These are phyloP conservation scores for Pythium sp. DNA, from an alignment of 352 stramenopile species.

Conservation along the genomic window DNA sequence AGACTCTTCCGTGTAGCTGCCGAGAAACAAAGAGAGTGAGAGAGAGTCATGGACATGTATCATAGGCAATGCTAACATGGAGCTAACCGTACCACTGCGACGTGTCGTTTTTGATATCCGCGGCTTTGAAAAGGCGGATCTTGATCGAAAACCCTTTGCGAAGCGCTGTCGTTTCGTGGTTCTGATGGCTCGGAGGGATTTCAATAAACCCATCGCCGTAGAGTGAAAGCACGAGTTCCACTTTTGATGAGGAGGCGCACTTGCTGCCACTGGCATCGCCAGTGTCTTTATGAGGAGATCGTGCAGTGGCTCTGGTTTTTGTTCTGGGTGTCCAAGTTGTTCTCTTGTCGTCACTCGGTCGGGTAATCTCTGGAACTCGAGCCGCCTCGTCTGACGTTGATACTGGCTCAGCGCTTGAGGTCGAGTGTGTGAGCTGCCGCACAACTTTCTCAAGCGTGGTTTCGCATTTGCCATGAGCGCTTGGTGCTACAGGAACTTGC, in stretches of 20 bases:
- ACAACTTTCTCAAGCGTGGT: constrained; percentile 1
- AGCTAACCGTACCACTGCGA: constrained; percentile 23
- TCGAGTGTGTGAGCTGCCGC: neutral
- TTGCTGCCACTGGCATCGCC: neutral
- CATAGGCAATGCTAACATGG: neutral
- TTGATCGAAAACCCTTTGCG: constrained; percentile 29
- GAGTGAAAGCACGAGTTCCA: constrained; percentile 32
- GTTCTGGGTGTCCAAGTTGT: neutral
- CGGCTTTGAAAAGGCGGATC: constrained; percentile 48
- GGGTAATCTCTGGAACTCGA: neutral
- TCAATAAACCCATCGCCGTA: constrained; percentile 58
- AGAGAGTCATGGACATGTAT: neutral
- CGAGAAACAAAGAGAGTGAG: neutral
- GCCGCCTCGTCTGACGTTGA: neutral
- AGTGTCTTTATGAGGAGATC: neutral
- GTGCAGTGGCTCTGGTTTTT: neutral
- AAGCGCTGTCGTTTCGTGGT: constrained; percentile 10
- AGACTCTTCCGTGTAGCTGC: constrained; percentile 32
- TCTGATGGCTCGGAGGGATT: constrained; percentile 17
- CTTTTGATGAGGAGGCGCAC: neutral
- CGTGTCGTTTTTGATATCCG: constrained; percentile 30
- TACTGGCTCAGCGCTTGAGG: neutral
- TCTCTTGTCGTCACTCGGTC: neutral
- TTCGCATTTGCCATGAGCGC: neutral
- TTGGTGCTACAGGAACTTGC: neutral